Conservation (phyloP, 176 grass and related monocot genomes). For the Eleusine coracana region DNA sequence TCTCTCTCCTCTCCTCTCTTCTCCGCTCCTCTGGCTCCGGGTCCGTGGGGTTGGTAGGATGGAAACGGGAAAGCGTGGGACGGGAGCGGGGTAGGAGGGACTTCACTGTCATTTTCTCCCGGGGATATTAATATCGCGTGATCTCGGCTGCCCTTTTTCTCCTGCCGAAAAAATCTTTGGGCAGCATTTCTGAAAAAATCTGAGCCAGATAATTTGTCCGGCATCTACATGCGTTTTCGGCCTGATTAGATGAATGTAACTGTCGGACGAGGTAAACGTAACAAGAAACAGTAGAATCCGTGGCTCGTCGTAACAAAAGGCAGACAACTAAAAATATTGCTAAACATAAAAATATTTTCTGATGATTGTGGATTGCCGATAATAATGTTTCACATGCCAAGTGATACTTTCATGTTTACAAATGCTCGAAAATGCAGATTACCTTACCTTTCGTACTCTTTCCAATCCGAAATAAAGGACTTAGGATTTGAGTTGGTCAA, state of each 20-base stretch:
- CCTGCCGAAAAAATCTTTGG: neutral
- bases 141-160: neutral
- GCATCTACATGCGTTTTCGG: neutral
- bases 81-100: slow-evolving; percentile 37
- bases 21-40: neutral
- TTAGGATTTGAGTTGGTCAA: too few relatives aligned
- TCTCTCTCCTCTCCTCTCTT: neutral
- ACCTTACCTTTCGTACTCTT: too few relatives aligned
- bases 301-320: too few relatives aligned
- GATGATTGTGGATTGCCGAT: too few relatives aligned
- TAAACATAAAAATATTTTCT: too few relatives aligned
- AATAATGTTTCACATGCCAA: too few relatives aligned
- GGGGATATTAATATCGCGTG: neutral
- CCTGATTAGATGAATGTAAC: neutral
- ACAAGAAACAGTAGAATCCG: too few relatives aligned
- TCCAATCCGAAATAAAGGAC: too few relatives aligned
- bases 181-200: neutral
- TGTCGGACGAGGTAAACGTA: neutral
- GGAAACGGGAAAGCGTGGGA: slow-evolving; percentile 35
- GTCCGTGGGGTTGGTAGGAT: slow-evolving; percentile 49
- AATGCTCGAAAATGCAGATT: too few relatives aligned
- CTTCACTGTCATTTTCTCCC: slow-evolving; percentile 45
- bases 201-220: neutral
- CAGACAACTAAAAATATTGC: too few relatives aligned
- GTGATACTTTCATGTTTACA: too few relatives aligned